Evolutionary conservation across 768 basidiomycete genomes (phyloP).

Genomic region (Amanita polypyramis): DNA sequence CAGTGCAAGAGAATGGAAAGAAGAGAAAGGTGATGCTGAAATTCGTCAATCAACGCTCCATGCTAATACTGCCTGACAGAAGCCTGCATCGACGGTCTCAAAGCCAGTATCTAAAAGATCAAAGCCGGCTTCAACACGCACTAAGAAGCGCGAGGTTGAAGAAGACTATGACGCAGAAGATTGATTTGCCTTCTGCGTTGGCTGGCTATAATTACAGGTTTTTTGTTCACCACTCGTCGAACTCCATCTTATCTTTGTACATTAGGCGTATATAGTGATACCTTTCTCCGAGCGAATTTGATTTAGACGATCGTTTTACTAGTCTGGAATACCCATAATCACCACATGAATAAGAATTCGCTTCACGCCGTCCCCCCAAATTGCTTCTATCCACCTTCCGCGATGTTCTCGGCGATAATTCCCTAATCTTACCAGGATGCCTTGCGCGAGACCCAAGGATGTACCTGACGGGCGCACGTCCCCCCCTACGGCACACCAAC

Average conservation of each 20-base stretch:
- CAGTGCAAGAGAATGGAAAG: slow-evolving; percentile 40
- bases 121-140: slow-evolving; percentile 25
- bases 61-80: slow-evolving; percentile 17
- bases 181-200: background rate
- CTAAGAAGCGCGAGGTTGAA: slow-evolving; percentile 39
- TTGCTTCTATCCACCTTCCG: too few relatives aligned
- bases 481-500: too few relatives aligned
- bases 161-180: slow-evolving; percentile 21
- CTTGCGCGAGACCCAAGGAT: too few relatives aligned
- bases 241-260: background rate
- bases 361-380: too few relatives aligned
- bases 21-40: slow-evolving; percentile 56
- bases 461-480: too few relatives aligned
- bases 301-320: too few relatives aligned
- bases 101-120: slow-evolving; percentile 40
- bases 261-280: slow-evolving; percentile 2
- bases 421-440: too few relatives aligned
- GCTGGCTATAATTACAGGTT: background rate
- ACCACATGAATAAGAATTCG: too few relatives aligned
- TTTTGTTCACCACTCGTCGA: background rate
- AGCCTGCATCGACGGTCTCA: slow-evolving; percentile 28
- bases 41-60: too few relatives aligned
- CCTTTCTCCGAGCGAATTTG: background rate
- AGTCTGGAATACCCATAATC: too few relatives aligned
- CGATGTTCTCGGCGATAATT: too few relatives aligned